These are phyloP conservation scores for Bacterosira constricta DNA, from an alignment of 108 stramenopile genomes.

Conservation along the genomic window DNA sequence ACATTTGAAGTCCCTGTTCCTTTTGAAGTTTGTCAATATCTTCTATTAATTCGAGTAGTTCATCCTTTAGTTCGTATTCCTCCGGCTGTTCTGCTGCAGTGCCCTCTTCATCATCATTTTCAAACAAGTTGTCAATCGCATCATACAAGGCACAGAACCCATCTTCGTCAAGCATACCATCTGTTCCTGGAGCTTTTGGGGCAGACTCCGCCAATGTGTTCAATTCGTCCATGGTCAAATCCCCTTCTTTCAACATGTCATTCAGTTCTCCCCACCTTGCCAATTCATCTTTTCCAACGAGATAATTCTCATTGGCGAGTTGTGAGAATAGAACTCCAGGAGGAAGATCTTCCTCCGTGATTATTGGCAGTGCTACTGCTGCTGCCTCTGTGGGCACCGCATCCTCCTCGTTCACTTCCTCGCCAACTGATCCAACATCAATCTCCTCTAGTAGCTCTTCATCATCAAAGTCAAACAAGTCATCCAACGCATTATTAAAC, in stretches of 20 bases:
- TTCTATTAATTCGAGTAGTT: constrained; percentile 49
- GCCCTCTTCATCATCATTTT: constrained; percentile 53
- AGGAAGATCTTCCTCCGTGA: constrained; percentile 57
- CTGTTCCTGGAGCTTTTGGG: constrained; percentile 50
- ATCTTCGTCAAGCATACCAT: constrained; percentile 57
- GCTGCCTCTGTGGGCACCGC: not conserved
- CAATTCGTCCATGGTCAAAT: constrained; percentile 63
- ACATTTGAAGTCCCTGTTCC: constrained; percentile 59
- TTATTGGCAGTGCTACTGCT: constrained; percentile 29
- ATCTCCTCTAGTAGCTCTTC: constrained; percentile 50
- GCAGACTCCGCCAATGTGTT: constrained; percentile 53
- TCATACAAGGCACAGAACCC: constrained; percentile 64
- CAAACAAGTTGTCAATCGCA: constrained; percentile 79
- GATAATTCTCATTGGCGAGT: constrained; percentile 59
- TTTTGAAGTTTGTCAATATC: constrained; percentile 42
- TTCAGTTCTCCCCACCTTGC: constrained; percentile 72
- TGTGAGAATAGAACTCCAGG: constrained; percentile 74
- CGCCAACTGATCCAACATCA: constrained; percentile 32
- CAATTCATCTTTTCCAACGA: constrained; percentile 65
- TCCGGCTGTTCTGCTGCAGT: not conserved
- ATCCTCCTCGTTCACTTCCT: constrained; percentile 9
- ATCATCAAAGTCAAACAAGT: constrained; percentile 79
- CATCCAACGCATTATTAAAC: constrained; percentile 77
- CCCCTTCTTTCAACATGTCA: constrained; percentile 72
- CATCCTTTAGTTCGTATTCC: constrained; percentile 38